Percentiles rank a stretch among this genome's conserved stretches.
These are phyloP conservation scores for Xylaria intraflava DNA, from an alignment of 495 filamentous ascomycete genomes.

Conservation along the genomic window DNA sequence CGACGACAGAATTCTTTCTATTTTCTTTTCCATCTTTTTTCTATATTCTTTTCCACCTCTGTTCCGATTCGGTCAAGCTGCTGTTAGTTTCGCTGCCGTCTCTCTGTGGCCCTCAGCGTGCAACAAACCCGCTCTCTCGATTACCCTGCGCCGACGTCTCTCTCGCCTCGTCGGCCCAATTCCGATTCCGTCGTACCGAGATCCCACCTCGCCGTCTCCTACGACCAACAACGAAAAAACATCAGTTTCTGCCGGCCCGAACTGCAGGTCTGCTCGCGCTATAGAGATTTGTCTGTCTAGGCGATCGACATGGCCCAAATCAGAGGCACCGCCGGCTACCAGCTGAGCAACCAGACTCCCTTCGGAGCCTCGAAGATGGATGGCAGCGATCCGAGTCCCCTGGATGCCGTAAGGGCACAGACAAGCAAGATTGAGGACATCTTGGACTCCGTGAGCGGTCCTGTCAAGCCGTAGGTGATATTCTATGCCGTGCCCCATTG, in stretches of 20 bases:
- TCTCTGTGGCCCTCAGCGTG: neutral
- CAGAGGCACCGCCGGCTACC: constrained; percentile 91
- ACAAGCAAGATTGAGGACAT: constrained; percentile 97
- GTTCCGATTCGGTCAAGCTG: neutral
- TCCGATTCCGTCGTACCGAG: neutral
- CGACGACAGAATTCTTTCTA: neutral
- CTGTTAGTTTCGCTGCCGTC: neutral
- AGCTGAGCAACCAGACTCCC: constrained; percentile 69
- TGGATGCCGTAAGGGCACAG: constrained; percentile 87
- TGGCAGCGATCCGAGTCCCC: constrained; percentile 71
- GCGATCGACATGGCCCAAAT: constrained; percentile 75
- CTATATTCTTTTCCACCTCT: neutral
- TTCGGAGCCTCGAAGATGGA: constrained; percentile 56
- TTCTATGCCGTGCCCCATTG: neutral
- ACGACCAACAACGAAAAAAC: neutral
- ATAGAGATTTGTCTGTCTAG: neutral
- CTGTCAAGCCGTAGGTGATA: constrained; percentile 84
- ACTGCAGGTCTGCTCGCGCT: constrained; percentile 18
- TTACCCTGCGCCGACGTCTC: neutral
- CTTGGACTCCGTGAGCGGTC: constrained; percentile 81
- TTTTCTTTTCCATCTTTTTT: neutral
- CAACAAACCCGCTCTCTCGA: neutral
- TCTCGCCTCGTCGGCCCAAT: constrained; percentile 3
- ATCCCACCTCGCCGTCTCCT: neutral
- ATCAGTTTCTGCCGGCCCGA: constrained; percentile 4